Base-by-base conservation (phyloP, 306 rosid genomes). In the Albizia julibrissin region DNA sequence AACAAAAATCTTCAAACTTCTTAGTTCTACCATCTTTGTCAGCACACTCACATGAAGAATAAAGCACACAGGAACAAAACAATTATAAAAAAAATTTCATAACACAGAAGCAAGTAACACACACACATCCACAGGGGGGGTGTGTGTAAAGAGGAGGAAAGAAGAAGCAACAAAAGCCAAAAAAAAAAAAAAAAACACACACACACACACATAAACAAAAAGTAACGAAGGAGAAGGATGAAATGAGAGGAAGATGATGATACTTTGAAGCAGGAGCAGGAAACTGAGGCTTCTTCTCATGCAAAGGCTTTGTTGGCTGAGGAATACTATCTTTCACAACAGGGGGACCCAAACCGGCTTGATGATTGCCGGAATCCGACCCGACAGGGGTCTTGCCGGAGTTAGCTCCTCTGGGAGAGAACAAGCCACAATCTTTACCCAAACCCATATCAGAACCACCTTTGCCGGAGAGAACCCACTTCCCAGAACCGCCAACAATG, bases 241-340 rank as follows among this genome's bases (percentile, higher is more conserved):
- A 74, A 72, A 70, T 15, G 10, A 50, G 74, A 34, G 83, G 26
- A 82, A 29, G 75, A 50, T 49, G 74, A 40, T 40, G 29, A 43
- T 87, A 95, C 98, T 93, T 95, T 22, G 95, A 82, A 68, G 95
- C 91, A 9, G 93, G 92, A 75, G 98, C 78, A 79, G 95, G 85
- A 82, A 81, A 72, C 85, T 90, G 98, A 6, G 94, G 88, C 82
- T 89, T 94, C 31, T 92, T 92, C 77, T 88, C 95, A 74, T 88
- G 91, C 86, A 91, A 82, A 22, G 94, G 88, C 83, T 91, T 90
- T 8, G 94, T 89, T 47, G 97, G 85, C 72, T 86, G 90, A 16
- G 90, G 83, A 68, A 86, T 77, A 66, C 86, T 89, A 80, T 91
- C 97, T 81, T 91, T 91, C 68, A 74, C 86, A 49, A 73, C 81